Percentiles rank a stretch among this genome's conserved stretches.
phyloP scores from a whole-genome alignment of 1,284 basidiomycete genomes.

The Trichosporon coremiiforme region DNA sequence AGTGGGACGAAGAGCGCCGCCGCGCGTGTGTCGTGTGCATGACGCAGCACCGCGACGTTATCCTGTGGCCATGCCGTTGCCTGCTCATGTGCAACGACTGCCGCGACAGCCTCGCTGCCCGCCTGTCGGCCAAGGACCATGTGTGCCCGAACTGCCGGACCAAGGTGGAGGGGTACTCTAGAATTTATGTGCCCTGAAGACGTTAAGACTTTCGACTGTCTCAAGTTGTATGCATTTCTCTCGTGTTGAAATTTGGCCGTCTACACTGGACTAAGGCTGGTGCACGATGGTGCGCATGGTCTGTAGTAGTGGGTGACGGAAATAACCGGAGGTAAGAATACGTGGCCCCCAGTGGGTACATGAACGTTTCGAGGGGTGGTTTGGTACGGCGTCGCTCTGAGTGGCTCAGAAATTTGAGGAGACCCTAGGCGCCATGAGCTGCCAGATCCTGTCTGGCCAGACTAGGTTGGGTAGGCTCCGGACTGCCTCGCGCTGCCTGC shows the following conservation, averaged over 20 bases:
- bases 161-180: conserved; percentile 50
- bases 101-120: conserved; percentile 50
- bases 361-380: not conserved
- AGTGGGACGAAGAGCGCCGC: conserved; percentile 51
- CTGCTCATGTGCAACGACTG: conserved; percentile 54
- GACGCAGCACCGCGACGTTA: conserved; percentile 50
- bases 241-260: not conserved
- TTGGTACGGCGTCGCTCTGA: not conserved
- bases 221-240: conserved; percentile 9
- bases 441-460: not conserved
- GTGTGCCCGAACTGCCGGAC: conserved; percentile 47
- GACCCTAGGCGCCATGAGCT: conserved; percentile 6
- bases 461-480: not conserved
- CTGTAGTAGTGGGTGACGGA: conserved; percentile 2
- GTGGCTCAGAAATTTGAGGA: not conserved
- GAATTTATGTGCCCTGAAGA: conserved; percentile 47
- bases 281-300: too few species aligned
- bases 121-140: conserved; percentile 49
- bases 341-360: conserved; percentile 6
- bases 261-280: not conserved
- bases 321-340: conserved; percentile 19
- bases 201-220: not conserved
- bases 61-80: conserved; percentile 55
- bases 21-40: conserved; percentile 53
- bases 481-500: not conserved